Evolutionary conservation across 352 stramenopile species (phyloP), one percentile per base, ranked within the genome.

Genomic region (Pythium graminicola): DNA sequence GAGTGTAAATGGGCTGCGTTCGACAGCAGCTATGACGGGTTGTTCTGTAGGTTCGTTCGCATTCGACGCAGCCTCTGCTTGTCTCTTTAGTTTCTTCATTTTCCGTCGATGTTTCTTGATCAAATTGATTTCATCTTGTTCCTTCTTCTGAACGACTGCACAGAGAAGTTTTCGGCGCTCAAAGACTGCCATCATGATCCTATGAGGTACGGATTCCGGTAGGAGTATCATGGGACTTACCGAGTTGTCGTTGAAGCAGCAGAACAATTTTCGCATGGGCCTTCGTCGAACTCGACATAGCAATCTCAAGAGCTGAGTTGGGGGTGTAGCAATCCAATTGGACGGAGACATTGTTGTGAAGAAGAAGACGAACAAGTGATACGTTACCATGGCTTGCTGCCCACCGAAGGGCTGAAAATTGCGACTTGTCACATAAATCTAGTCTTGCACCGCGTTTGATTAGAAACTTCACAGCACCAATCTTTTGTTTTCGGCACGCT

Each of bases 351-450:
- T 70, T 69, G 49, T 73, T 64, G 7, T 51, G 44, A 9, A 85
- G 24, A 17, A 85, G 41, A 36, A 84, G 41, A 1, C 54, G 57
- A 0, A 84, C 47, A 40, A 87, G 59, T 9, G 49, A 26, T 0
- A 74, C 40, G 35, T 70, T 52, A 8, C 58, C 53, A 36, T 83
- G 67, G 13, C 59, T 57, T 19, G 73, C 62, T 0, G 65, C 73
- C 76, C 76, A 86, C 0, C 76, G 63, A 16, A 86, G 54, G 9
- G 73, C 65, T 1, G 76, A 86, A 32, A 65, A 77, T 1, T 70
- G 73, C 0, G 64, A 64, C 14, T 44, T 49, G 39, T 85, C 76
- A n/a, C 74, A 57, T 9, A 62, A 16, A 50, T 85, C 70, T 6
- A 69, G 62, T 14, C 51, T 57, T 1, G 73, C 71, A 1, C 68